Evolutionary conservation across 257 asterid species (phyloP).

Genomic region (Solanum clarkiae): DNA sequence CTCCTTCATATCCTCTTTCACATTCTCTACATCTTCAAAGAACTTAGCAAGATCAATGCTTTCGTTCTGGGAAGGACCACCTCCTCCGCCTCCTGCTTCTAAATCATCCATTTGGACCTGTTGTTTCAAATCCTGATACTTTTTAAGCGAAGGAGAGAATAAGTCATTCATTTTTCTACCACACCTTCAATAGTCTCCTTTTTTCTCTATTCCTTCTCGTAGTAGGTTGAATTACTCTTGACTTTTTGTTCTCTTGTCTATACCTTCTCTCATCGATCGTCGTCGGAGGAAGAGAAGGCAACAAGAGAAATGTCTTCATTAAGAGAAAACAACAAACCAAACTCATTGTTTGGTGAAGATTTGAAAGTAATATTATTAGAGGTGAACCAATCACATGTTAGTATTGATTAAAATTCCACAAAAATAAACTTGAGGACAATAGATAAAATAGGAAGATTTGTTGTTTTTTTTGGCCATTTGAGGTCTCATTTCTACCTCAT

Average conservation of each 20-base stretch:
- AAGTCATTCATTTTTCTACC: constrained; percentile 25
- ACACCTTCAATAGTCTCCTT: not conserved
- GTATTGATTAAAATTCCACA: not conserved
- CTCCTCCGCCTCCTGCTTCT: not conserved
- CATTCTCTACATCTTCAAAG: constrained; percentile 27
- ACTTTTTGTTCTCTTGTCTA: not conserved
- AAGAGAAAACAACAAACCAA: not conserved
- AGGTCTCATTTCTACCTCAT: not conserved
- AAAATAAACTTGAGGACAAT: constrained; percentile 7
- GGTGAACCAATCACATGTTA: constrained; percentile 3
- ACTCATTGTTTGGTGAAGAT: constrained; percentile 1
- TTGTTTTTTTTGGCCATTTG: not conserved
- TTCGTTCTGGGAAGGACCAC: not conserved
- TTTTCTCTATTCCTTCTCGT: not conserved
- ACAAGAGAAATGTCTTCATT: constrained; percentile 11
- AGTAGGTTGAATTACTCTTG: not conserved
- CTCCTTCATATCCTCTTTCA: constrained; percentile 22
- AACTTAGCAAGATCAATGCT: constrained; percentile 16
- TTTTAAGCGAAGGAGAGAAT: constrained; percentile 26
- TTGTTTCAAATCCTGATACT: constrained; percentile 23
- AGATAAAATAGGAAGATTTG: constrained; percentile 17
- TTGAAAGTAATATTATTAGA: constrained; percentile 5
- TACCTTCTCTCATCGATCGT: constrained; percentile 7
- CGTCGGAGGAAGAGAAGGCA: constrained; percentile 5
- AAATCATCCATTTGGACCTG: constrained; percentile 29